Percentiles rank a stretch among this genome's conserved stretches.
These are phyloP conservation scores for Nyctanthes arbortristis DNA, from an alignment of 257 asterid species.

Conservation along the genomic window DNA sequence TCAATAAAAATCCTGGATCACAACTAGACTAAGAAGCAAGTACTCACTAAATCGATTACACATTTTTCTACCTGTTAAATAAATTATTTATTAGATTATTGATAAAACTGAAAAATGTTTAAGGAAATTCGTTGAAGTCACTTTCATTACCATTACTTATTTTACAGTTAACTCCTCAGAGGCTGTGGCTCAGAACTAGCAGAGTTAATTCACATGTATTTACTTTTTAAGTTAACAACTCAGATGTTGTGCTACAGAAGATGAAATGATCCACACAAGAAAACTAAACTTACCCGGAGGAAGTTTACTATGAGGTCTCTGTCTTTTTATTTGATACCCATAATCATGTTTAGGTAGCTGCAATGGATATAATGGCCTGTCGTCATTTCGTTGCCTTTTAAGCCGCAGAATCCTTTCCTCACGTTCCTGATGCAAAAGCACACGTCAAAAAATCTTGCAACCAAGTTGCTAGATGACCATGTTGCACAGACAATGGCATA, in stretches of 20 bases:
- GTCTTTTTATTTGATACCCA: conserved; percentile 58
- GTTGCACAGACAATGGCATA: no score
- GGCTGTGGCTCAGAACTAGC: background rate
- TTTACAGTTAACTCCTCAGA: no score
- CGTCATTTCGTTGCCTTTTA: conserved; percentile 67
- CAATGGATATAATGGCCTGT: conserved; percentile 54
- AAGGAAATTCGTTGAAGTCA: background rate
- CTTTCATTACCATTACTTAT: no score
- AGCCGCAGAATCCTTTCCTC: conserved; percentile 78
- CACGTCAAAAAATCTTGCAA: conserved; percentile 5
- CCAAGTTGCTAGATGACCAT: no score
- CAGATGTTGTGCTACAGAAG: background rate
- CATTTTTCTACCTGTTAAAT: background rate
- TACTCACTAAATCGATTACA: background rate
- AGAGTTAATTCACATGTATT: background rate
- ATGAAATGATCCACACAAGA: conserved; percentile 1
- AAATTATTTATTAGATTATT: background rate
- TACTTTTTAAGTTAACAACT: background rate
- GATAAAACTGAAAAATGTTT: background rate
- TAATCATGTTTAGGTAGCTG: conserved; percentile 53
- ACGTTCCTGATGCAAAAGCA: conserved; percentile 66
- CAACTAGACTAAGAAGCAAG: background rate
- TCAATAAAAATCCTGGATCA: no score
- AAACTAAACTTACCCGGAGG: conserved; percentile 72
- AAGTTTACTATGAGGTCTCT: conserved; percentile 60